Evolutionary conservation across 768 basidiomycete genomes (phyloP), one percentile per base, ranked within the genome.

Genomic region (Calocybe cyanea): DNA sequence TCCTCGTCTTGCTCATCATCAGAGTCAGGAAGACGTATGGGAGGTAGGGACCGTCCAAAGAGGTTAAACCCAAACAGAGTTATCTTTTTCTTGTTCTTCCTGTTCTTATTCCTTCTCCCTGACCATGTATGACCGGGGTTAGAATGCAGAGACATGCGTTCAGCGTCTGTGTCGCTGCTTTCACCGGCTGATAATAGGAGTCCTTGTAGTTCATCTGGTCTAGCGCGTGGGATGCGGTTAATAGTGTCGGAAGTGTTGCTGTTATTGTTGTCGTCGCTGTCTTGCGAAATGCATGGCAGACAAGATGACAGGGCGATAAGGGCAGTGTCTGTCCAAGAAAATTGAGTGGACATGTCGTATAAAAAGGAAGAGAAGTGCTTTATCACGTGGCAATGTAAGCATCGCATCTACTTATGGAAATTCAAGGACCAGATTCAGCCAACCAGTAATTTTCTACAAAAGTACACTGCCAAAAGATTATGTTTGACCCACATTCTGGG

Each of bases 91-190:
- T 60, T 54, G 51, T 63, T 49, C 50, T 65, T 57, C 56, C 67
- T 61, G 54, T 55, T 61, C 49, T 65, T 57, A 56, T 67, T 61
- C 54, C 54, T 61, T 38, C 53, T 61, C 11, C 46, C 51, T 17
- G 53, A 51, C 51, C 63, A 55, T 52, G 62, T 53, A 11, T 67
- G 56, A 7, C 57, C 51, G 4, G 79, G 61, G 54, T 83, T 81
- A 6, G 85, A 83, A 60, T 87, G 83, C 32, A 85, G 57, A 1
- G 83, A 86, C 41, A 85, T 70, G 17, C 74, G 72, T 56, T 83
- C 81, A 6, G 71, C 78, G 42, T 87, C 85, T 7, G 67, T 65
- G 49, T 78, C 78, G 52, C 45, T 64, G 60, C 53, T 67, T 55
- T 59, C 63, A 5, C 25, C 25, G 25, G 25, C 25, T 5, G 25